Evolutionary conservation across 2,329 filamentous ascomycete species (phyloP), one percentile per base, ranked within the genome.

Genomic region (Aspergillus bombycis): DNA sequence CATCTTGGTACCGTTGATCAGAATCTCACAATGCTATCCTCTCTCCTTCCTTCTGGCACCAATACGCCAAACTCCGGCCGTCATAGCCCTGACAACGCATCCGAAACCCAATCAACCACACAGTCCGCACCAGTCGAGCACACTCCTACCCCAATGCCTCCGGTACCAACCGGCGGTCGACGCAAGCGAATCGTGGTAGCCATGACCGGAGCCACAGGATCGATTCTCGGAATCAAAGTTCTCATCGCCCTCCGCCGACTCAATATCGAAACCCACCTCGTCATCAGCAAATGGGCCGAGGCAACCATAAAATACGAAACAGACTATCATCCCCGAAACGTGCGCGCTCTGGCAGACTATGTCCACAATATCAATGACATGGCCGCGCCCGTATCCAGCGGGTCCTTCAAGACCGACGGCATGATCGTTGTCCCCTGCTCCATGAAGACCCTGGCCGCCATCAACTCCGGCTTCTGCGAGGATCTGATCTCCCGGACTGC

Each of bases 161-260:
- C 9, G 10, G 5, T 28, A 11, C 5, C 28, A 19, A 19, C 14
- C 3, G 19, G 19, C 28, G 8, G 10, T 14, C 38, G 60, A 8
- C 60, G 60, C 12, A 55, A 46, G 26, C 60, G 74, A 10, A 82
- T 84, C 57, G 75, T 85, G 1, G 76, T 85, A 8, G 83, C 77
- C 23, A 80, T 85, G 50, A 85, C 83, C 1, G 83, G 83, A 3
- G 83, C 83, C 0, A 85, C 83, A 0, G 83, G 83, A 3, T 75
- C 82, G 1, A 69, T 77, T 2, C 73, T 80, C 8, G 82, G 76
- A 1, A 81, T 84, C 61, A 78, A 77, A 19, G 67, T 78, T 0
- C 78, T 84, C 4, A 70, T 75, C 9, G 71, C 74, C 3, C 77
- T 85, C 0, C 78, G 79, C 1, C 65, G 68, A 0, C 75, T 84